A percentile compares a stretch with the other conserved stretches of the same genome.
These are phyloP conservation scores for Styphnolobium japonicum DNA, from an alignment of 306 rosid species.

Conservation along the genomic window DNA sequence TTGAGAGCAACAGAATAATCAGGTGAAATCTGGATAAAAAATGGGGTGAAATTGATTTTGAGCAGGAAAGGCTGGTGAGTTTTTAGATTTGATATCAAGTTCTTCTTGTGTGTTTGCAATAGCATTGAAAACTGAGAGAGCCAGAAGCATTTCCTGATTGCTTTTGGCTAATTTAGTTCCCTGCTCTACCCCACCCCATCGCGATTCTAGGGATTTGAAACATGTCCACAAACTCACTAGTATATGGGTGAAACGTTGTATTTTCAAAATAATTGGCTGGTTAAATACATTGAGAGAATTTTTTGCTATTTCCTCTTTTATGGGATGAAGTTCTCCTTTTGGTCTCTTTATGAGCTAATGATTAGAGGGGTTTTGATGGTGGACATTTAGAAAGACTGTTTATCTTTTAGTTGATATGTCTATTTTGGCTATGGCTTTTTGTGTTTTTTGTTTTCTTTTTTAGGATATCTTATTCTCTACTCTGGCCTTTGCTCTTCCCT, in stretches of 20 bases:
- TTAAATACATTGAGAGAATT: neutral
- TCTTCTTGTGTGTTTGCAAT: neutral
- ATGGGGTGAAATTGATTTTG: neutral
- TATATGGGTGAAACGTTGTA: neutral
- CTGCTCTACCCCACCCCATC: neutral
- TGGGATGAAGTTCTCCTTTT: neutral
- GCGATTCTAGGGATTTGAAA: neutral
- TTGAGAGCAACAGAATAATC: neutral
- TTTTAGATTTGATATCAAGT: neutral
- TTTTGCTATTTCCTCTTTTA: neutral
- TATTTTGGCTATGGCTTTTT: neutral
- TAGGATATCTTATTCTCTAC: neutral
- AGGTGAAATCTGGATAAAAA: neutral
- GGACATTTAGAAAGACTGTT: neutral
- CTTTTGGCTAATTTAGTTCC: neutral
- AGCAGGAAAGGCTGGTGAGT: neutral
- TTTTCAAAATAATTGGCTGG: neutral
- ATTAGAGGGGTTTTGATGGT: neutral
- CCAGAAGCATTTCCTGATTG: neutral
- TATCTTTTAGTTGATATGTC: neutral
- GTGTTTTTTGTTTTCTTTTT: neutral
- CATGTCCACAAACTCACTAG: neutral
- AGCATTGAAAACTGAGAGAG: neutral
- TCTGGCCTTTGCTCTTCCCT: neutral
- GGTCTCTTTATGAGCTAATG: neutral